Conservation (phyloP, 2,329 filamentous ascomycete genomes). For the Metarhizium brunneum region DNA sequence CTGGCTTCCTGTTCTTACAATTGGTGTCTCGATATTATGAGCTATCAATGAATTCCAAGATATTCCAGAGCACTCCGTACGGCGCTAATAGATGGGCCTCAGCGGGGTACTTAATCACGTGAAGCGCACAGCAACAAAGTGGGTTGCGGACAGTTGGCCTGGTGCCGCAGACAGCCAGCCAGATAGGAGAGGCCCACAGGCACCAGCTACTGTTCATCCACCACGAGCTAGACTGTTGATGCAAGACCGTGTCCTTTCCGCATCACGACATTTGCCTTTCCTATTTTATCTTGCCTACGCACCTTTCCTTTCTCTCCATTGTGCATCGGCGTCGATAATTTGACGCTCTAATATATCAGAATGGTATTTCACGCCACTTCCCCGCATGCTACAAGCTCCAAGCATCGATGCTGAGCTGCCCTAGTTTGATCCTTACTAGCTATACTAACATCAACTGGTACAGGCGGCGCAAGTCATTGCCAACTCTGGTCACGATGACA, state of each 20-base stretch:
- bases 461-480: slow-evolving; percentile 35
- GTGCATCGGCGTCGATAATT: background rate
- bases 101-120: background rate
- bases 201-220: too few species aligned
- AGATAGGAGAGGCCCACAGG: background rate
- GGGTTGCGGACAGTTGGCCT: background rate
- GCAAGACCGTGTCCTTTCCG: background rate
- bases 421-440: background rate
- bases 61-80: too few species aligned
- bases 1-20: too few species aligned
- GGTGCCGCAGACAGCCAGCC: background rate
- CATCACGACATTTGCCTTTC: background rate
- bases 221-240: background rate
- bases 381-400: background rate
- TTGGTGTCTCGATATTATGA: too few species aligned
- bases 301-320: background rate
- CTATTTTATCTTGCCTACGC: background rate
- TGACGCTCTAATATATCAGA: background rate
- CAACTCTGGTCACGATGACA: slow-evolving; percentile 74
- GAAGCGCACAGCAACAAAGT: background rate
- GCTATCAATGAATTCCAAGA: too few species aligned
- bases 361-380: slow-evolving; percentile 1
- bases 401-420: background rate
- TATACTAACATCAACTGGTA: slow-evolving; percentile 15
- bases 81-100: too few species aligned